Conservation (phyloP, 1,284 basidiomycete genomes). For the Tylopilus sp. region DNA sequence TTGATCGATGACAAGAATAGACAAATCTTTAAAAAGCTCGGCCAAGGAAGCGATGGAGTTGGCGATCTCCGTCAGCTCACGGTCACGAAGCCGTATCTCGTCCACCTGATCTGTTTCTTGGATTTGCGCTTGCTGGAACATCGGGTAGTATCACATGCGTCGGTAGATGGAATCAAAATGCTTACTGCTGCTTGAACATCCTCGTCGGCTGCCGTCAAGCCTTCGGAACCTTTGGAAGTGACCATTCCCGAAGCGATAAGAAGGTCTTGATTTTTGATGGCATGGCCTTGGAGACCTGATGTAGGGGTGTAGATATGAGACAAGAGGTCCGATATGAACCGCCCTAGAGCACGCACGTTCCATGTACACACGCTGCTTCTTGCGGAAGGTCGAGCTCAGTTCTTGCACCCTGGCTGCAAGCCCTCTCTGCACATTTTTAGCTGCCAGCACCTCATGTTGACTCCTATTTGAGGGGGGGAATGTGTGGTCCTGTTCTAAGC, state of each 20-base stretch:
- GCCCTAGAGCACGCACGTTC: constrained; percentile 69
- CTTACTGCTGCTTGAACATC: constrained; percentile 73
- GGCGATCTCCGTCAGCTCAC: constrained; percentile 88
- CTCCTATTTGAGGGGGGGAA: constrained; percentile 49
- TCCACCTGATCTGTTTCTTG: constrained; percentile 37
- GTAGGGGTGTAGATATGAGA: constrained; percentile 15
- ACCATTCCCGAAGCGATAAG: constrained; percentile 82
- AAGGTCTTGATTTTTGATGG: constrained; percentile 91
- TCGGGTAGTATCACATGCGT: constrained; percentile 17
- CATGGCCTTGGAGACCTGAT: constrained; percentile 87
- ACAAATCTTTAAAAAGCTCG: constrained; percentile 95
- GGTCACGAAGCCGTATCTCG: constrained; percentile 64
- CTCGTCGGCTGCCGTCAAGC: constrained; percentile 78
- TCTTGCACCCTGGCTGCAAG: constrained; percentile 95
- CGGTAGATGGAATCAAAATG: constrained; percentile 16
- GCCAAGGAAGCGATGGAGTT: constrained; percentile 89
- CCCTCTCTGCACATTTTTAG: constrained; percentile 95
- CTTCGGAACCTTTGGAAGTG: constrained; percentile 76
- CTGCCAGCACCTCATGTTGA: constrained; percentile 64
- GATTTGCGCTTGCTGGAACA: constrained; percentile 38
- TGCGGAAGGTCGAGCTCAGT: constrained; percentile 88
- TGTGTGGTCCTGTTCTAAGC: constrained; percentile 43
- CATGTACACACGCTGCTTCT: constrained; percentile 97
- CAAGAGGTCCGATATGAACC: constrained; percentile 9
- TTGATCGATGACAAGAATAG: constrained; percentile 93